Percentiles rank a stretch among this genome's conserved stretches.
phyloP scores from a whole-genome alignment of 2,329 filamentous ascomycete species.

The Purpureocillium takamizusanense region DNA sequence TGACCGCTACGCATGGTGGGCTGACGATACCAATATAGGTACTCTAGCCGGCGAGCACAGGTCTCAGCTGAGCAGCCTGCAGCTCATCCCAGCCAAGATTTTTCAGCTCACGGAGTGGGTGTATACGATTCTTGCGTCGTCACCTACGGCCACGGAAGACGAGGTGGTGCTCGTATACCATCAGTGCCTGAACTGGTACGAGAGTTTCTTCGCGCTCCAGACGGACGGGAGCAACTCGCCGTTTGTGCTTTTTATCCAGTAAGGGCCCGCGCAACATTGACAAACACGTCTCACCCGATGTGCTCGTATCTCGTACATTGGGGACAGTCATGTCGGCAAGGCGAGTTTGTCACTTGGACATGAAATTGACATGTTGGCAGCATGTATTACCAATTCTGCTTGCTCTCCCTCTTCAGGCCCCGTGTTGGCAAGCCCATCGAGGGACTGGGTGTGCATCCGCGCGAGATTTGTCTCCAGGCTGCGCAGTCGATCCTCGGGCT shows the following conservation, averaged over 20 bases:
- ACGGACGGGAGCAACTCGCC: slow-evolving; percentile 3
- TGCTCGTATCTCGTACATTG: too few species aligned
- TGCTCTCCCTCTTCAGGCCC: slow-evolving; percentile 8
- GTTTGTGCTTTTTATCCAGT: slow-evolving; percentile 10
- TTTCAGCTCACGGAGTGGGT: slow-evolving; percentile 11
- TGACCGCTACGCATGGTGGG: neutral
- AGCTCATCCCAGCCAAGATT: slow-evolving; percentile 5
- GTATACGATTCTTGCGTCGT: slow-evolving; percentile 5
- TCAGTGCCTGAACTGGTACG: slow-evolving; percentile 10
- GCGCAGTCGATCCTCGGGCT: slow-evolving; percentile 6
- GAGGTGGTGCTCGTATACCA: too few species aligned
- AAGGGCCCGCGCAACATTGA: too few species aligned
- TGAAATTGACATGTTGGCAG: slow-evolving; percentile 2
- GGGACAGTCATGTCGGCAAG: too few species aligned
- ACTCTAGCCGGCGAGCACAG: too few species aligned
- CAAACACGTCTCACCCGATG: too few species aligned
- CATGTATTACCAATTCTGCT: slow-evolving; percentile 11
- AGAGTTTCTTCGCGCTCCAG: slow-evolving; percentile 5
- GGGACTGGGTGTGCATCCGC: slow-evolving; percentile 2
- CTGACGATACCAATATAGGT: neutral
- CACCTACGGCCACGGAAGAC: too few species aligned
- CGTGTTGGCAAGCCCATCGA: slow-evolving; percentile 1
- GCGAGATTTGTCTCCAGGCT: slow-evolving; percentile 4
- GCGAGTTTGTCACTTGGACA: too few species aligned
- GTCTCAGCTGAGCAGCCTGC: neutral